These are phyloP conservation scores for Yamadazyma paraphyllophila DNA, from an alignment of 805 yeast genomes.

Conservation along the genomic window DNA sequence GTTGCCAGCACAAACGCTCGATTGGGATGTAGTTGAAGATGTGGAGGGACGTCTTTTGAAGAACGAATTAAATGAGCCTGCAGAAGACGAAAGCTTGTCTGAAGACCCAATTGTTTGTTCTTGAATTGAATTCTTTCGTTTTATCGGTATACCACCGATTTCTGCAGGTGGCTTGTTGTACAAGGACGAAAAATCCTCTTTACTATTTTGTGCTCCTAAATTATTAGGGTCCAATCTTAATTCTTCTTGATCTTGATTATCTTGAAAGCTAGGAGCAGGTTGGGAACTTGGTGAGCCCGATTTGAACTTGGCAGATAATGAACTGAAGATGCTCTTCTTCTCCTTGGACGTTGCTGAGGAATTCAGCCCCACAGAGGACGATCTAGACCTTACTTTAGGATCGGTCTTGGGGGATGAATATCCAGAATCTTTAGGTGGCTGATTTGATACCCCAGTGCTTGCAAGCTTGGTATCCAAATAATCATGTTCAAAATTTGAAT, in stretches of 20 bases:
- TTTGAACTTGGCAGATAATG: constrained; percentile 41
- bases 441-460: constrained; percentile 2
- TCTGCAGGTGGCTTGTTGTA: constrained; percentile 13
- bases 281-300: constrained; percentile 14
- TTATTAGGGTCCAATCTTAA: constrained; percentile 1
- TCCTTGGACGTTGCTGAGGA: constrained; percentile 19
- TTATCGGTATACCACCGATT: constrained; percentile 13
- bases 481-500: constrained; percentile 10
- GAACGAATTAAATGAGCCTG: constrained; percentile 14
- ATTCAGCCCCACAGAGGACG: constrained; percentile 11
- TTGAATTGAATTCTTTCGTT: constrained; percentile 10
- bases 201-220: constrained; percentile 1
- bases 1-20: neutral
- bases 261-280: constrained; percentile 5
- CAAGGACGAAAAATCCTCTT: constrained; percentile 8
- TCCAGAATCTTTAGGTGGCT: constrained; percentile 8
- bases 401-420: constrained; percentile 3
- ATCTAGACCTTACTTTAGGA: constrained; percentile 12
- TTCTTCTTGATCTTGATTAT: neutral
- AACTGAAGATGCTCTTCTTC: constrained; percentile 33
- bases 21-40: constrained; percentile 9
- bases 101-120: constrained; percentile 4
- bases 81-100: constrained; percentile 8
- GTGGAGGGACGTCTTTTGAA: constrained; percentile 17
- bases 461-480: constrained; percentile 2